Percentiles rank a stretch among this genome's conserved stretches.
These are phyloP conservation scores for Fistulinella prunicolor DNA, from an alignment of 768 basidiomycete genomes.

Conservation along the genomic window DNA sequence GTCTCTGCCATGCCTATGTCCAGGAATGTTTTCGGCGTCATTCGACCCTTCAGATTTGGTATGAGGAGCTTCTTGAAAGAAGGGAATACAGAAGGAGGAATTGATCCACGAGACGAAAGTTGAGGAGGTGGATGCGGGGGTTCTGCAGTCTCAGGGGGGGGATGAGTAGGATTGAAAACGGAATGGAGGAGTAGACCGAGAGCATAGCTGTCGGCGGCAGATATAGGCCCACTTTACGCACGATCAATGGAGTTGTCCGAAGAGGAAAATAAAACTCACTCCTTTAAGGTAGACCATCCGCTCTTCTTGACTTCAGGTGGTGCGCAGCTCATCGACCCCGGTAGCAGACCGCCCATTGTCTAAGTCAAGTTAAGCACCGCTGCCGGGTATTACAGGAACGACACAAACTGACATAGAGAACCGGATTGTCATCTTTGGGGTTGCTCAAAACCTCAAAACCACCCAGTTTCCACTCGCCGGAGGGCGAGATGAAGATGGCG, in stretches of 20 bases:
- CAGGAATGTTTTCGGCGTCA: conserved; percentile 74
- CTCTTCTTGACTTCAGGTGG: conserved; percentile 86
- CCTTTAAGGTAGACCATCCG: conserved; percentile 81
- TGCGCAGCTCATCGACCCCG: conserved; percentile 57
- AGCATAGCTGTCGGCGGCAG: conserved; percentile 81
- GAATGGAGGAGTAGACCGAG: conserved; percentile 83
- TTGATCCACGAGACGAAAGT: conserved; percentile 71
- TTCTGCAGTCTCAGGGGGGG: conserved; percentile 61
- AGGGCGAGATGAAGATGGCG: conserved; percentile 86
- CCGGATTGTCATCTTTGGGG: conserved; percentile 71
- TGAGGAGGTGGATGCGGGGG: conserved; percentile 77
- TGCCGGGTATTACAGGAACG: not conserved
- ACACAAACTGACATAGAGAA: conserved; percentile 67
- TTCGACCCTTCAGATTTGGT: conserved; percentile 78
- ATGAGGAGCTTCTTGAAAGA: conserved; percentile 86
- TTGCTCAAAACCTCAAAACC: conserved; percentile 91
- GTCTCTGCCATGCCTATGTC: conserved; percentile 75
- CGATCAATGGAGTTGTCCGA: not conserved
- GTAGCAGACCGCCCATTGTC: conserved; percentile 66
- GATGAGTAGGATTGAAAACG: conserved; percentile 84
- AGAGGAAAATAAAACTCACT: conserved; percentile 45
- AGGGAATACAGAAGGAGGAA: conserved; percentile 73
- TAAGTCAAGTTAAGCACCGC: conserved; percentile 30
- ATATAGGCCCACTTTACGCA: conserved; percentile 42
- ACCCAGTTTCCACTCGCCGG: conserved; percentile 95